phyloP scores from a whole-genome alignment of 805 yeast genomes.

The Ogataea methylovora region DNA sequence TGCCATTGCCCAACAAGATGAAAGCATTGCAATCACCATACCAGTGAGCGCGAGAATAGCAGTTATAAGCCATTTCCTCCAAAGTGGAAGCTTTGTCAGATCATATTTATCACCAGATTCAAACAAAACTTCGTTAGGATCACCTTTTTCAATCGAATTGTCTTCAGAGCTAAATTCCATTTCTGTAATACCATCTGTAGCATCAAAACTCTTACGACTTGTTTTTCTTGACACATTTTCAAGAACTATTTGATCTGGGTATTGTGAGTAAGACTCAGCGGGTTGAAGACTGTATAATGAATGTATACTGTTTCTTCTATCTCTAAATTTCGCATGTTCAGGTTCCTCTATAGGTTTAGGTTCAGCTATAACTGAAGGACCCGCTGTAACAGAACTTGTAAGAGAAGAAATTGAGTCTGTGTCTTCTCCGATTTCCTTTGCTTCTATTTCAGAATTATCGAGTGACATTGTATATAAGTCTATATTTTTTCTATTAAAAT shows the following conservation, averaged over 20 bases:
- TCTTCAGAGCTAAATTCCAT: neutral
- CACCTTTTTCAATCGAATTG: neutral
- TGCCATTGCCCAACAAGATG: slow-evolving; percentile 63
- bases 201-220: slow-evolving; percentile 1
- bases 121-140: slow-evolving; percentile 11
- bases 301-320: neutral
- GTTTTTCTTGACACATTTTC: slow-evolving; percentile 6
- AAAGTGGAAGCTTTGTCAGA: slow-evolving; percentile 25
- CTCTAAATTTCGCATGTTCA: no score
- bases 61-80: slow-evolving; percentile 52
- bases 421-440: no score
- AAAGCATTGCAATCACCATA: slow-evolving; percentile 57
- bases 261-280: neutral
- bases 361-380: no score
- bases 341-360: no score
- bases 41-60: slow-evolving; percentile 46
- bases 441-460: no score
- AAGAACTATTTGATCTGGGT: slow-evolving; percentile 13
- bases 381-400: no score
- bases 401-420: no score
- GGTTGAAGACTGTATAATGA: neutral
- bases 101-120: slow-evolving; percentile 12
- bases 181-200: neutral
- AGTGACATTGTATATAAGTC: no score
- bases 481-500: no score